These are phyloP conservation scores for Calonectria honghensis DNA, from an alignment of 2,329 filamentous ascomycete species.

Conservation along the genomic window DNA sequence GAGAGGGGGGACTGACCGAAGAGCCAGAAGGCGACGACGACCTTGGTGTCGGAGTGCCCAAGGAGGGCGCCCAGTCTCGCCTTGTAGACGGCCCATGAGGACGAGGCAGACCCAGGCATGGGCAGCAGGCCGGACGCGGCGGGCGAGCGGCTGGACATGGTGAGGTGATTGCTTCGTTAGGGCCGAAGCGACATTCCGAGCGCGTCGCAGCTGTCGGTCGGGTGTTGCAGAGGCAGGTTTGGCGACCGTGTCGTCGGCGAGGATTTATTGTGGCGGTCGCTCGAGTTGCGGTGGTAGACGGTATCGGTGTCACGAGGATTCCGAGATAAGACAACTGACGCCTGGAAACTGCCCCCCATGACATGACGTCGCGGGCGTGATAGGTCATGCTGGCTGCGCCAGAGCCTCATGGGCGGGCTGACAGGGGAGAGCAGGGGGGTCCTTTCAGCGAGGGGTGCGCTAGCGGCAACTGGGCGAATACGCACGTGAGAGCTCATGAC, in stretches of 20 bases:
- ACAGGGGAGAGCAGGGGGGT: constrained; percentile 10
- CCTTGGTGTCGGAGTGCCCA: constrained; percentile 80
- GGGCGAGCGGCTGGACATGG: constrained; percentile 62
- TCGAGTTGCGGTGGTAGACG: not conserved
- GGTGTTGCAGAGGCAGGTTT: not conserved
- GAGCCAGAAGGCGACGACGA: constrained; percentile 91
- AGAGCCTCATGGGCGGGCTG: constrained; percentile 8
- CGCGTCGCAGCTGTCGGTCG: not conserved
- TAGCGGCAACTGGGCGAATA: not conserved
- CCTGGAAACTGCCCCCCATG: not conserved
- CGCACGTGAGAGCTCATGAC: constrained; percentile 10
- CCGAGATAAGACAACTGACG: constrained; percentile 1
- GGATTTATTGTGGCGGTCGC: not conserved
- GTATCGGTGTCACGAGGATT: constrained; percentile 6
- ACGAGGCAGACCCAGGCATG: constrained; percentile 74
- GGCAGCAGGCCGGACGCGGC: constrained; percentile 70
- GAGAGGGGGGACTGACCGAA: constrained; percentile 78
- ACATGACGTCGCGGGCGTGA: constrained; percentile 14
- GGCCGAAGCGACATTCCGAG: constrained; percentile 26
- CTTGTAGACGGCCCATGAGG: constrained; percentile 84
- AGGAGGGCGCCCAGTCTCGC: constrained; percentile 79
- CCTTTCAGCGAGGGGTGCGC: constrained; percentile 1
- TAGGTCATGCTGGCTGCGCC: not conserved
- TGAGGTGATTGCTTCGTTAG: constrained; percentile 13
- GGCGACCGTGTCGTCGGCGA: not conserved